These are phyloP conservation scores for Fusarium tanahbumbuense DNA, from an alignment of 2,329 filamentous ascomycete genomes.

Conservation along the genomic window DNA sequence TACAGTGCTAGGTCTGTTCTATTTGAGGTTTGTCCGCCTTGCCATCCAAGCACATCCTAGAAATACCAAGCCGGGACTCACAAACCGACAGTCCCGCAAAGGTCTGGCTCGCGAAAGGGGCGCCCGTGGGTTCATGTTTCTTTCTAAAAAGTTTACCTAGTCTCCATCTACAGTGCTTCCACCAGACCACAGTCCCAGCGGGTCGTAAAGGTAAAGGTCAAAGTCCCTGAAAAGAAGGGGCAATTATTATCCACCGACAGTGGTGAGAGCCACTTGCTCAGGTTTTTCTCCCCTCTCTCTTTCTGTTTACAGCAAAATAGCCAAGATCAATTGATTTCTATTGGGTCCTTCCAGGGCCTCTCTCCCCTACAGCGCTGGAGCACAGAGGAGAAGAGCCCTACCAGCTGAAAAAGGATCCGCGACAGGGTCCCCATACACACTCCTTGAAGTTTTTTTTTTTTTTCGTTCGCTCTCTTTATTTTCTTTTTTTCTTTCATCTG, in stretches of 20 bases:
- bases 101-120: slow-evolving; percentile 24
- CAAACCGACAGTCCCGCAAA: slow-evolving; percentile 7
- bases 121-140: slow-evolving; percentile 9
- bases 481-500: slow-evolving; percentile 12
- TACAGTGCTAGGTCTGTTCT: slow-evolving; percentile 11
- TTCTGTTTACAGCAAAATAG: neutral
- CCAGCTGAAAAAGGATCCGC: slow-evolving; percentile 45
- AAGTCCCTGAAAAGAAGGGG: slow-evolving; percentile 37
- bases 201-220: slow-evolving; percentile 15
- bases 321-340: neutral
- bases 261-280: neutral
- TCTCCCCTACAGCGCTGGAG: slow-evolving; percentile 4
- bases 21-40: slow-evolving; percentile 31
- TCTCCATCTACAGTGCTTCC: slow-evolving; percentile 7
- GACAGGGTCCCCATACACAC: slow-evolving; percentile 33
- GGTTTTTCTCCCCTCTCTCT: neutral
- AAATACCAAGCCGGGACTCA: slow-evolving; percentile 28
- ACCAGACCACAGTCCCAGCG: slow-evolving; percentile 18
- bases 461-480: neutral
- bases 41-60: slow-evolving; percentile 19
- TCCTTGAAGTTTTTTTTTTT: slow-evolving; percentile 21
- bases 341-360: slow-evolving; percentile 12
- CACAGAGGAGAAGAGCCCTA: slow-evolving; percentile 23
- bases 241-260: slow-evolving; percentile 32
- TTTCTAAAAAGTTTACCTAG: neutral